Base-by-base conservation (phyloP, 805 yeast species). In the Yamadazyma endophytica region DNA sequence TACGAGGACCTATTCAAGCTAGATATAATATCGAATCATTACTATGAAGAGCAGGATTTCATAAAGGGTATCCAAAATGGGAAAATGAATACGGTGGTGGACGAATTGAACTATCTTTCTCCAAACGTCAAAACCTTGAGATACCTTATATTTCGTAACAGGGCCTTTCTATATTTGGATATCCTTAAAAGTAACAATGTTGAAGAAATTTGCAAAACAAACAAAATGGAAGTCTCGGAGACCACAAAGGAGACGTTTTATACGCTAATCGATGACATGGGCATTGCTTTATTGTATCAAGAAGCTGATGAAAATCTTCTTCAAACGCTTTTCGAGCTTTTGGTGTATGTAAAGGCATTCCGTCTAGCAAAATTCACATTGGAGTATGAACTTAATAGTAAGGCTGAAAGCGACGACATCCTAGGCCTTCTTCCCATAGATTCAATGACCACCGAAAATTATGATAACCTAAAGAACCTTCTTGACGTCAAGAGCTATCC, bases 101-200 rank as follows among this genome's bases (percentile, higher is more conserved):
- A 72, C 33, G 68, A 61, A 24, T 43, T 65, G 19, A 58, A 64
- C 3, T 61, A 66, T 13, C 47, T 71, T 4, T 76, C 90, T 0
- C 90, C 94, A 1, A 76, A 83, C 2, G 72, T 89, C 15, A 78
- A 81, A 42, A 72, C 79, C 8, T 63, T 92, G 20, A 70, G 95
- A 31, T 88, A 84, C 48, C 62, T 92, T 43, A 81, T 82, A 1
- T 77, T 78, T 50, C 71, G 96, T 42, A 92, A 90, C 50, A 62
- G 95, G 35, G 96, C 95, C 0, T 69, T 86, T 44, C 67, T 86
- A 19, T 72, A 77, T 38, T 68, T 83, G 17, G 62, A 68, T 18
- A 52, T 64, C 5, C 41, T 64, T 40, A 56, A 42, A 28, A 24
- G 33, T 13, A 19, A 33, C 6, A 15, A 26, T 17, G 46, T 45